These are phyloP conservation scores for Vanrija humicola DNA, from an alignment of 1,284 basidiomycete genomes.

Conservation along the genomic window DNA sequence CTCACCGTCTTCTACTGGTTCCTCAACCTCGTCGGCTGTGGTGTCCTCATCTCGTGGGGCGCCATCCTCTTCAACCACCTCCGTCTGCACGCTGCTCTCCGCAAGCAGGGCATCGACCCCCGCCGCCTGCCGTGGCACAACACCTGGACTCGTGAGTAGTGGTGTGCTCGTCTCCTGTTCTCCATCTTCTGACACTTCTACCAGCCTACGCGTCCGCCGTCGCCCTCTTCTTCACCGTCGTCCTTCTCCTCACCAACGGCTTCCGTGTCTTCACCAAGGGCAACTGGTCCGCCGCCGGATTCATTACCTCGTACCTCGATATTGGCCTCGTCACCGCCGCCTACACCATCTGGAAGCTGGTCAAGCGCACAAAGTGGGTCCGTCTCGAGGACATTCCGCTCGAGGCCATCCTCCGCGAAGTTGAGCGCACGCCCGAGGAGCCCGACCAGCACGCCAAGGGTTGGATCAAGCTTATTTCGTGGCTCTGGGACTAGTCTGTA, in stretches of 20 bases:
- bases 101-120: slow-evolving; percentile 13
- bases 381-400: slow-evolving; percentile 18
- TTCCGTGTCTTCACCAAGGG: slow-evolving; percentile 23
- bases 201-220: slow-evolving; percentile 17
- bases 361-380: slow-evolving; percentile 19
- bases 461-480: slow-evolving; percentile 12
- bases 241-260: slow-evolving; percentile 25
- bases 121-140: slow-evolving; percentile 23
- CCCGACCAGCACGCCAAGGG: slow-evolving; percentile 2
- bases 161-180: too few relatives aligned
- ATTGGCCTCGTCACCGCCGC: slow-evolving; percentile 21
- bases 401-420: slow-evolving; percentile 14
- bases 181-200: neutral
- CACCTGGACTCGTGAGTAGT: slow-evolving; percentile 23
- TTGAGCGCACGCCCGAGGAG: slow-evolving; percentile 15
- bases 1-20: slow-evolving; percentile 37
- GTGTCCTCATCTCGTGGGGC: slow-evolving; percentile 31
- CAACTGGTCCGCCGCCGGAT: slow-evolving; percentile 14
- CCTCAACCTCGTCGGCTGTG: slow-evolving; percentile 26
- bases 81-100: slow-evolving; percentile 12
- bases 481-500: slow-evolving; percentile 24
- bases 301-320: slow-evolving; percentile 27
- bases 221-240: slow-evolving; percentile 13
- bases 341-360: slow-evolving; percentile 18
- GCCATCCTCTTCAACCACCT: slow-evolving; percentile 23